phyloP scores from a whole-genome alignment of 495 filamentous ascomycete species.

The Aspergillus sparsus region DNA sequence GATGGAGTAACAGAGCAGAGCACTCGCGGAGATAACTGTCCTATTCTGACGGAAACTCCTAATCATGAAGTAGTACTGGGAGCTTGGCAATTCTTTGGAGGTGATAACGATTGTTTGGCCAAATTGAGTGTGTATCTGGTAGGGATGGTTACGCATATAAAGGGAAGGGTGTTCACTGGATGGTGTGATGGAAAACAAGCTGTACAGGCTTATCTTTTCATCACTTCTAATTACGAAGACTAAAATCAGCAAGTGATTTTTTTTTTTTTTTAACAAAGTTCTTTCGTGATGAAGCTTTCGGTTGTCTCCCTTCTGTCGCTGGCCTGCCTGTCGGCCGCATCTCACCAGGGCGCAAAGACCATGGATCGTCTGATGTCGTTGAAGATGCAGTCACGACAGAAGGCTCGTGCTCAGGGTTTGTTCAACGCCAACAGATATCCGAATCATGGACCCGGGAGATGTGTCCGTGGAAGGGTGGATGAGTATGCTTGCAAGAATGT shows the following conservation, averaged over 20 bases:
- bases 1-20: too few species aligned
- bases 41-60: not conserved
- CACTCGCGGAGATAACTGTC: too few species aligned
- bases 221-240: not conserved
- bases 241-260: not conserved
- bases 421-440: slow-evolving; percentile 22
- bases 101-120: not conserved
- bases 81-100: not conserved
- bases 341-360: slow-evolving; percentile 7
- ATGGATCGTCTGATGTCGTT: slow-evolving; percentile 24
- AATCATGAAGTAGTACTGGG: not conserved
- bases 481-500: slow-evolving; percentile 26
- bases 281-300: slow-evolving; percentile 20
- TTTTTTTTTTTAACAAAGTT: not conserved
- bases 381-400: slow-evolving; percentile 20
- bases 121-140: not conserved
- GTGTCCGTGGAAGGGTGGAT: slow-evolving; percentile 18
- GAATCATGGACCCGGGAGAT: slow-evolving; percentile 7
- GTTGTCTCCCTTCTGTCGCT: slow-evolving; percentile 17
- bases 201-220: not conserved
- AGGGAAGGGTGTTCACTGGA: not conserved
- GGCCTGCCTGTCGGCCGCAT: slow-evolving; percentile 14
- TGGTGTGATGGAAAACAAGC: not conserved
- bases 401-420: slow-evolving; percentile 19
- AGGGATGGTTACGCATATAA: not conserved